phyloP scores from a whole-genome alignment of 2,329 filamentous ascomycete species.

The Trichoderma atroviride region DNA sequence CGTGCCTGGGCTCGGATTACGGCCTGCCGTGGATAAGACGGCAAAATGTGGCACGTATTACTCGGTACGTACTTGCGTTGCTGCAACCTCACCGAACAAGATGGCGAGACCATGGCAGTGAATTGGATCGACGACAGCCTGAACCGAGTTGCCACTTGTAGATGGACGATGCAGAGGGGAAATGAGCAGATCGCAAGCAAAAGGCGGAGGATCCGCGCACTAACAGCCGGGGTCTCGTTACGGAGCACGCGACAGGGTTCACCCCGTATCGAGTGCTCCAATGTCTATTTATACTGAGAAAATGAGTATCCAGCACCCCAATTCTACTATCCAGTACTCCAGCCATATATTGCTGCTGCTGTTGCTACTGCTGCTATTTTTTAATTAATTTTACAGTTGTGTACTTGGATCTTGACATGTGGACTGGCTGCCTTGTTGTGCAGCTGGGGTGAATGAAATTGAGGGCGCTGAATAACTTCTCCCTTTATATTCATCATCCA shows the following conservation, averaged over 20 bases:
- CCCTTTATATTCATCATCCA: too few relatives aligned
- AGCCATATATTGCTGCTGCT: too few relatives aligned
- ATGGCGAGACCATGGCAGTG: background rate
- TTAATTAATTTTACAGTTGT: too few relatives aligned
- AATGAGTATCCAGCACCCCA: too few relatives aligned
- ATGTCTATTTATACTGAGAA: background rate
- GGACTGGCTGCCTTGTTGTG: too few relatives aligned
- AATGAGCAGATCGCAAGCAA: background rate
- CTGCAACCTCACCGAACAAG: background rate
- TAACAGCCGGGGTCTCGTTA: background rate
- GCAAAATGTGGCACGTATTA: background rate
- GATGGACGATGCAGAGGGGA: background rate
- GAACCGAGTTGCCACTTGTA: background rate
- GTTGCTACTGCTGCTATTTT: too few relatives aligned
- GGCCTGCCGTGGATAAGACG: background rate
- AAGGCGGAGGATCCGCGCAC: constrained; percentile 17
- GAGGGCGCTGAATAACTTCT: too few relatives aligned
- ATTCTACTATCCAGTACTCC: too few relatives aligned
- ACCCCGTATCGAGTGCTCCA: background rate
- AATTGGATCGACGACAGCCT: background rate
- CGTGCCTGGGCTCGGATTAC: background rate
- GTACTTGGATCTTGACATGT: too few relatives aligned
- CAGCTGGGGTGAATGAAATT: too few relatives aligned
- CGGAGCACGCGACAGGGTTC: background rate
- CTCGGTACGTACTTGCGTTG: background rate